A percentile compares a stretch with the other conserved stretches of the same genome.
Evolutionary conservation across 768 basidiomycete genomes (phyloP).

Genomic region (Lyophyllum shimeji): DNA sequence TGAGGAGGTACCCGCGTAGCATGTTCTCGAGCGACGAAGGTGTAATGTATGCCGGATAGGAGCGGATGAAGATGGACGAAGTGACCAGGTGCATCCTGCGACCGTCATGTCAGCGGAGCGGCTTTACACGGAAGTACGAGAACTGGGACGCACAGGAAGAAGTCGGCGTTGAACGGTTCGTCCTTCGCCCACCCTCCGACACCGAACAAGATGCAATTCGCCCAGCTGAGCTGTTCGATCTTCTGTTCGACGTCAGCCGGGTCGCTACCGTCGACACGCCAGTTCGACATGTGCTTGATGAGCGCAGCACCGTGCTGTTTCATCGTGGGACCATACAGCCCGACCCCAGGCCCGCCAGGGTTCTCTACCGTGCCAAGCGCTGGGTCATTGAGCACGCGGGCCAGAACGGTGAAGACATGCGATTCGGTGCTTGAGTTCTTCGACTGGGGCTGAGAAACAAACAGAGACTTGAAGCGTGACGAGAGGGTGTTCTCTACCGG

Average conservation of each 20-base stretch:
- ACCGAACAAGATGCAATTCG: conserved; percentile 18
- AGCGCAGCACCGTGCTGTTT: conserved; percentile 7
- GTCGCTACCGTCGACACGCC: conserved; percentile 17
- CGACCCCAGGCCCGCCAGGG: not conserved
- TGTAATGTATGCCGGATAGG: conserved; percentile 39
- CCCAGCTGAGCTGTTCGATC: conserved; percentile 20
- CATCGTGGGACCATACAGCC: conserved; percentile 9
- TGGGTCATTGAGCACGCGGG: conserved; percentile 19
- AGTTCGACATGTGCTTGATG: conserved; percentile 14
- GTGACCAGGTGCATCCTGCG: conserved; percentile 69
- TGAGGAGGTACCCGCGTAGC: conserved; percentile 57
- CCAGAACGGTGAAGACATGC: conserved; percentile 19
- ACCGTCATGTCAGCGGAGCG: not conserved
- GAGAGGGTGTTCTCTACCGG: conserved; percentile 8
- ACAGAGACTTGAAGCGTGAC: conserved; percentile 11
- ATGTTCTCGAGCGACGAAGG: conserved; percentile 49
- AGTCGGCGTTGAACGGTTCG: conserved; percentile 23
- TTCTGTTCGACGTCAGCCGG: conserved; percentile 13
- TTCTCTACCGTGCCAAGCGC: conserved; percentile 15
- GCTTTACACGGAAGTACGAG: not conserved
- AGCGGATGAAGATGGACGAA: conserved; percentile 59
- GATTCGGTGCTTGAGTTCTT: not conserved
- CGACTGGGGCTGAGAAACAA: not conserved
- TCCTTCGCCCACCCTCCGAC: conserved; percentile 18
- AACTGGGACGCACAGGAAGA: conserved; percentile 17